Conservation (phyloP, 768 basidiomycete genomes). For the Harrya chromipes region DNA sequence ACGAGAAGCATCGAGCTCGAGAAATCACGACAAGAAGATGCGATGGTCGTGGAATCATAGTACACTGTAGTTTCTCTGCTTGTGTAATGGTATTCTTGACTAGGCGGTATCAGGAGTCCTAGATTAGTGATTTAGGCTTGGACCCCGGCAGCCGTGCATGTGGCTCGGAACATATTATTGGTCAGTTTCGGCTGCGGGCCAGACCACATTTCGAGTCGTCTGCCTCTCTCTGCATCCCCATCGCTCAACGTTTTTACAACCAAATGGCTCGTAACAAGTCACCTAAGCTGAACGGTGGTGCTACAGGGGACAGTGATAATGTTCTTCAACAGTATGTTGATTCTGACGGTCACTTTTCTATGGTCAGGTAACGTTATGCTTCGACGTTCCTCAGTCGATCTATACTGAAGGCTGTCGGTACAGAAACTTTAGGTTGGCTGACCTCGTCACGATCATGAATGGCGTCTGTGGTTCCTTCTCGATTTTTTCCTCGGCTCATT, state of each 20-base stretch:
- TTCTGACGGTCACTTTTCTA: slow-evolving; percentile 93
- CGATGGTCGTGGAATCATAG: slow-evolving; percentile 40
- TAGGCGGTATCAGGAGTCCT: slow-evolving; percentile 23
- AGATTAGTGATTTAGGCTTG: not conserved
- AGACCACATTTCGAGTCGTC: slow-evolving; percentile 29
- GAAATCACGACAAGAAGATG: slow-evolving; percentile 40
- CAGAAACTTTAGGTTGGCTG: slow-evolving; percentile 97
- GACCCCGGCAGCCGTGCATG: slow-evolving; percentile 13
- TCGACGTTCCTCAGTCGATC: slow-evolving; percentile 11
- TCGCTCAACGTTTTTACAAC: not conserved
- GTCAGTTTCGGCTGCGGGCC: slow-evolving; percentile 7
- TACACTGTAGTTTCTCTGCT: not conserved
- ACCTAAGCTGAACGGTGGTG: slow-evolving; percentile 19
- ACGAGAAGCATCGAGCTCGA: slow-evolving; percentile 69
- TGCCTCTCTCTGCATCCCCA: slow-evolving; percentile 12
- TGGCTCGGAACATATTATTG: not conserved
- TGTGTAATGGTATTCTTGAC: not conserved
- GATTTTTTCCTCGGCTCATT: slow-evolving; percentile 89
- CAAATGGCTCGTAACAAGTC: slow-evolving; percentile 31
- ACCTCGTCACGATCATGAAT: slow-evolving; percentile 98
- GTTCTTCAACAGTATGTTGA: slow-evolving; percentile 81
- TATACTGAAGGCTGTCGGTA: slow-evolving; percentile 11
- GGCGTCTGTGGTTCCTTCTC: slow-evolving; percentile 97
- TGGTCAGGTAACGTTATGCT: slow-evolving; percentile 70
- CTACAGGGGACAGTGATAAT: slow-evolving; percentile 16